Percentiles rank a stretch among this genome's conserved stretches.
These are phyloP conservation scores for Calonectria pseudoturangicola DNA, from an alignment of 2,329 filamentous ascomycete genomes.

Conservation along the genomic window DNA sequence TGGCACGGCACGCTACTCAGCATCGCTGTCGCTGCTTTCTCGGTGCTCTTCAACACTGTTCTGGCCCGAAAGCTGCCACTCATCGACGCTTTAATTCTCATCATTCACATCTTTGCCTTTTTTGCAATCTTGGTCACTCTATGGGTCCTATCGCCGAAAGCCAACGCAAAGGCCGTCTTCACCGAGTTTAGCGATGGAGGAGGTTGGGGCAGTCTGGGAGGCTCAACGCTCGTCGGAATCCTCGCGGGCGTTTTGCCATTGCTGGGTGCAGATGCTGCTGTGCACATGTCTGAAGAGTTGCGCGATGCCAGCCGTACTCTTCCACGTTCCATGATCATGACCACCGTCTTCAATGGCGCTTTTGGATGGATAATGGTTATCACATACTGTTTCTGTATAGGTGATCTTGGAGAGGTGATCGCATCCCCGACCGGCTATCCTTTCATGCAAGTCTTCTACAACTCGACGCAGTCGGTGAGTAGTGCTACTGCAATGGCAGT, in stretches of 20 bases:
- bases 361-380: conserved; percentile 53
- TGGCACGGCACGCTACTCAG: conserved; percentile 49
- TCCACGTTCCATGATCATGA: conserved; percentile 47
- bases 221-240: conserved; percentile 48
- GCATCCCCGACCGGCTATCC: conserved; percentile 46
- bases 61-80: conserved; percentile 43
- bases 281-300: conserved; percentile 50
- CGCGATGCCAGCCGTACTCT: conserved; percentile 48
- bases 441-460: conserved; percentile 51
- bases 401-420: conserved; percentile 47
- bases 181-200: conserved; percentile 49
- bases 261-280: conserved; percentile 49
- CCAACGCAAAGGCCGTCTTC: conserved; percentile 45
- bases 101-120: conserved; percentile 51
- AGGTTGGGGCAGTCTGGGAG: conserved; percentile 46
- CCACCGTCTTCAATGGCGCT: conserved; percentile 47
- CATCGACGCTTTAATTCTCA: conserved; percentile 43
- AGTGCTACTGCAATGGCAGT: conserved; percentile 48
- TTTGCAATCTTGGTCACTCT: conserved; percentile 48
- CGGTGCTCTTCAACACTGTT: conserved; percentile 47
- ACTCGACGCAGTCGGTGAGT: conserved; percentile 44
- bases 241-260: conserved; percentile 46
- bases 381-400: conserved; percentile 49
- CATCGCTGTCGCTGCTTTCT: conserved; percentile 43
- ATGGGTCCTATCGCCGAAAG: conserved; percentile 48